A percentile compares a stretch with the other conserved stretches of the same genome.
These are phyloP conservation scores for Primulina tabacum DNA, from an alignment of 257 asterid species.

Conservation along the genomic window DNA sequence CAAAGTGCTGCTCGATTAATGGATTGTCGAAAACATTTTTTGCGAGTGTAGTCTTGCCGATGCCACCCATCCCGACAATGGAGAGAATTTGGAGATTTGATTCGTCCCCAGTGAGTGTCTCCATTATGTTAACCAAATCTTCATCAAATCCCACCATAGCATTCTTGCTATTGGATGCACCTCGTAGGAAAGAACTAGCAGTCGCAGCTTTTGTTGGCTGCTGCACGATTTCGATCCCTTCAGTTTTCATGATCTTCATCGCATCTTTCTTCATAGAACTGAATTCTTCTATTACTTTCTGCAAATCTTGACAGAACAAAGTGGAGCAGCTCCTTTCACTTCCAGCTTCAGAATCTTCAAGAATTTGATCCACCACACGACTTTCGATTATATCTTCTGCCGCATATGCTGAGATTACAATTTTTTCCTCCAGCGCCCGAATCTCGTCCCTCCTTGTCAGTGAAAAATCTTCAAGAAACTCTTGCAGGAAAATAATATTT, in stretches of 20 bases:
- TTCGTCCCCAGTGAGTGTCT: neutral
- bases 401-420: constrained; percentile 9
- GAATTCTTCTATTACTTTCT: no score
- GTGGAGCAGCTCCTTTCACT: neutral
- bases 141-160: constrained; percentile 17
- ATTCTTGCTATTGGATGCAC: neutral
- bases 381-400: constrained; percentile 19
- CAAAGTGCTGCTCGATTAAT: no score
- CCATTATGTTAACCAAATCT: neutral
- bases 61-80: constrained; percentile 3
- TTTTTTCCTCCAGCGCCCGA: neutral
- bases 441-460: neutral
- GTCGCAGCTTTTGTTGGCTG: neutral
- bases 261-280: no score
- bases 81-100: neutral
- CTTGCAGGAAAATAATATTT: no score
- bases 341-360: neutral
- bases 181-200: neutral
- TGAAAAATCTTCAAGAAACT: no score
- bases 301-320: no score
- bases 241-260: no score
- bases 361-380: neutral
- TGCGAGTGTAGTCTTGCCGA: neutral
- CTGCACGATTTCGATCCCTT: neutral
- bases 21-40: no score